phyloP scores from a whole-genome alignment of 495 filamentous ascomycete species.

The Polyplosphaeria fusca region DNA sequence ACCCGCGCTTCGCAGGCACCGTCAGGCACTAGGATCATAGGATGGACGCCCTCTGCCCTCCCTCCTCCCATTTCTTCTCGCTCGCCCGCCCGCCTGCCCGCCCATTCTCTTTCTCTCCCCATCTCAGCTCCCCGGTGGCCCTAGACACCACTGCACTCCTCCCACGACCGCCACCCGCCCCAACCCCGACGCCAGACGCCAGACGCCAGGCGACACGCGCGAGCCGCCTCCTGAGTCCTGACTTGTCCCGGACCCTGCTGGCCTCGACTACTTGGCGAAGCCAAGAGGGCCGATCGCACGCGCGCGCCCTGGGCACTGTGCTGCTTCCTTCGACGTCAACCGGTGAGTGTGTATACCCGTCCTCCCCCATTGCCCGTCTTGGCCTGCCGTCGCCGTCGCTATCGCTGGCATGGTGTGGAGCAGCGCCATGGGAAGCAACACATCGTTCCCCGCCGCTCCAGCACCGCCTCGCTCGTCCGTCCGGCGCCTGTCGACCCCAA shows the following conservation, averaged over 20 bases:
- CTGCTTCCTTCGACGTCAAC: slow-evolving; percentile 11
- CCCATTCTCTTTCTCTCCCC: too few relatives aligned
- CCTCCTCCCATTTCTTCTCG: too few relatives aligned
- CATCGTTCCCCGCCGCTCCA: not conserved
- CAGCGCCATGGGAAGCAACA: not conserved
- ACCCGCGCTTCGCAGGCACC: too few relatives aligned
- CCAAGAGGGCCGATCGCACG: slow-evolving; percentile 10
- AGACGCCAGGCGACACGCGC: too few relatives aligned
- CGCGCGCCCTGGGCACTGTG: slow-evolving; percentile 2
- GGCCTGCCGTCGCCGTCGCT: not conserved
- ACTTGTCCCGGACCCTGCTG: not conserved
- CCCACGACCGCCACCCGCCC: too few relatives aligned
- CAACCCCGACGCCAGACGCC: too few relatives aligned
- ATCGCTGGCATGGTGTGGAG: not conserved
- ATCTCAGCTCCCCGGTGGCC: too few relatives aligned
- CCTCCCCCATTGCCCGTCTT: not conserved
- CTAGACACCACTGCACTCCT: too few relatives aligned
- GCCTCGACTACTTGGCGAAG: slow-evolving; percentile 1
- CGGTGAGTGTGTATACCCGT: not conserved
- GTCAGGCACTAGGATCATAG: too few relatives aligned
- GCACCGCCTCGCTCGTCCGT: slow-evolving; percentile 1
- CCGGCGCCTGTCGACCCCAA: not conserved
- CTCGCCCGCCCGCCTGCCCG: too few relatives aligned
- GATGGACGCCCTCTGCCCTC: too few relatives aligned
- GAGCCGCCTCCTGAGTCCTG: too few relatives aligned